Evolutionary conservation across 148 eudicot genomes (phyloP).

Genomic region (Amaranthus hypochondriacus): DNA sequence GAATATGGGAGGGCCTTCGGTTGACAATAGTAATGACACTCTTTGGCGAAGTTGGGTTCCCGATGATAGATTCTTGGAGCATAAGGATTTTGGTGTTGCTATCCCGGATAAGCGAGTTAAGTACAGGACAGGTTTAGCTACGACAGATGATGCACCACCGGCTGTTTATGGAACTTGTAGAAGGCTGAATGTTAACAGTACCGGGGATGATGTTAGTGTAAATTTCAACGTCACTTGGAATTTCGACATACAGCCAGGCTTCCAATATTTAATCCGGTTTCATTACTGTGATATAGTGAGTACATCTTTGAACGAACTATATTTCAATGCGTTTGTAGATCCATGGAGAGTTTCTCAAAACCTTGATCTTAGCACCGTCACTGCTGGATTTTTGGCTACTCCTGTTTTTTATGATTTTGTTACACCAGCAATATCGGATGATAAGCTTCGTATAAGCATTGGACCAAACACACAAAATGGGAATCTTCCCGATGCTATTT

Average conservation of each 20-base stretch:
- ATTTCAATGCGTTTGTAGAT: slow-evolving; percentile 44
- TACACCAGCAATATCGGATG: slow-evolving; percentile 15
- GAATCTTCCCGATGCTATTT: slow-evolving; percentile 33
- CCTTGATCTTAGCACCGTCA: slow-evolving; percentile 26
- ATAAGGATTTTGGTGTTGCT: slow-evolving; percentile 31
- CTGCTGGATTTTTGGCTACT: slow-evolving; percentile 27
- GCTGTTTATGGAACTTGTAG: slow-evolving; percentile 70
- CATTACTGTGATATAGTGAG: slow-evolving; percentile 59
- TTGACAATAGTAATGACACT: slow-evolving; percentile 50
- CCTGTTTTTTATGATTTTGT: slow-evolving; percentile 40
- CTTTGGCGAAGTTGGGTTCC: slow-evolving; percentile 66
- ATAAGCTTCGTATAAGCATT: slow-evolving; percentile 35
- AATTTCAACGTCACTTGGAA: slow-evolving; percentile 50
- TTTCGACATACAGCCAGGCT: slow-evolving; percentile 20
- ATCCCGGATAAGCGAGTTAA: slow-evolving; percentile 33
- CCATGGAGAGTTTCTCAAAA: slow-evolving; percentile 25
- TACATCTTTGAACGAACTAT: slow-evolving; percentile 23
- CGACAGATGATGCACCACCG: slow-evolving; percentile 50
- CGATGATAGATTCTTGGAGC: slow-evolving; percentile 37
- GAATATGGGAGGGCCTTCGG: slow-evolving; percentile 70
- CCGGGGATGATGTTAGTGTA: slow-evolving; percentile 35
- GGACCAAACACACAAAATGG: slow-evolving; percentile 32
- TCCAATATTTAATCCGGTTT: slow-evolving; percentile 35
- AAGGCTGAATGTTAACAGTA: slow-evolving; percentile 28
- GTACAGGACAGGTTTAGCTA: slow-evolving; percentile 42